phyloP scores from a whole-genome alignment of 768 basidiomycete genomes.

The Tricholoma hemisulphureum region DNA sequence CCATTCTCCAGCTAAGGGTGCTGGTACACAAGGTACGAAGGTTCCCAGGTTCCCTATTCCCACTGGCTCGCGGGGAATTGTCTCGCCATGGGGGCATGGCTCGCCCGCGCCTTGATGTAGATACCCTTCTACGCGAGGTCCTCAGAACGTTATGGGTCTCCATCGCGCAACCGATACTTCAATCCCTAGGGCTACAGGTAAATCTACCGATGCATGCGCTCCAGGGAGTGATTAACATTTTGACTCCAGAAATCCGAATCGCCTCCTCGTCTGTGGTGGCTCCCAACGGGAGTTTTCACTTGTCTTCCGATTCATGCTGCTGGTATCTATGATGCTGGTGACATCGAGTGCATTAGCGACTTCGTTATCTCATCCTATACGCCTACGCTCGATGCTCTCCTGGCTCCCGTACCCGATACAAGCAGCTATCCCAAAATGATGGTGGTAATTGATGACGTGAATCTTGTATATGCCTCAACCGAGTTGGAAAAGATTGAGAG shows the following conservation, averaged over 20 bases:
- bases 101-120: background rate
- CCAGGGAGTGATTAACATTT: background rate
- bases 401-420: background rate
- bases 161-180: background rate
- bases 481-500: background rate
- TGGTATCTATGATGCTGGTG: background rate
- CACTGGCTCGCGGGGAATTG: background rate
- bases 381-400: background rate
- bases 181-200: background rate
- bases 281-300: background rate
- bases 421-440: background rate
- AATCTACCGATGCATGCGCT: background rate
- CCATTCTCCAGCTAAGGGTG: no score
- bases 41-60: no score
- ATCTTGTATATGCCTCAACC: background rate
- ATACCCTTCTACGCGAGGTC: background rate
- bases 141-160: background rate
- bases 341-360: background rate
- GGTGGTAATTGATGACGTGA: background rate
- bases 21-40: no score
- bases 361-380: background rate
- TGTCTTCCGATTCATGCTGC: background rate
- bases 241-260: background rate
- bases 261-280: background rate
- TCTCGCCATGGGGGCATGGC: background rate